phyloP scores from a whole-genome alignment of 2,329 filamentous ascomycete species.

The Pyricularia pennisetigena region DNA sequence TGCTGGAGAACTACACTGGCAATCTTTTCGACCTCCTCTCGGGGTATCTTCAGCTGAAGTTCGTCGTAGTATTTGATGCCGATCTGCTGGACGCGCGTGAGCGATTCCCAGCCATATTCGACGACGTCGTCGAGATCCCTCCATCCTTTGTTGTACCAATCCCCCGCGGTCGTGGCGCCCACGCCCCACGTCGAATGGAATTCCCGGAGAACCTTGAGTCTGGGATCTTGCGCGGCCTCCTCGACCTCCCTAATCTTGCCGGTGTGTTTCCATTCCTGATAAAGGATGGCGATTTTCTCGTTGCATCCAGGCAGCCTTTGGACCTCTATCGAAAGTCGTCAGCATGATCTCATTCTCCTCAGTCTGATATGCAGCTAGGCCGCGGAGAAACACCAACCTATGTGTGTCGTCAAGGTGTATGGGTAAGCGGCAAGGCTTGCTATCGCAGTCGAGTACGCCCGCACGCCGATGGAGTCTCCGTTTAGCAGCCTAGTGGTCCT shows the following conservation, averaged over 20 bases:
- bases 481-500: slow-evolving; percentile 59
- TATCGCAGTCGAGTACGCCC: slow-evolving; percentile 82
- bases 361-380: background rate
- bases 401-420: slow-evolving; percentile 26
- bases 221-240: slow-evolving; percentile 53
- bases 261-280: slow-evolving; percentile 58
- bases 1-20: slow-evolving; percentile 52
- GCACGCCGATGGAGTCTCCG: slow-evolving; percentile 67
- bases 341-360: background rate
- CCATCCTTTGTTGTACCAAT: slow-evolving; percentile 77
- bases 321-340: slow-evolving; percentile 27
- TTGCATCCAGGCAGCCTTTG: slow-evolving; percentile 68
- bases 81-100: slow-evolving; percentile 81
- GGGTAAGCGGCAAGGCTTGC: slow-evolving; percentile 79
- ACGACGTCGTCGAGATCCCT: slow-evolving; percentile 77
- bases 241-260: slow-evolving; percentile 54
- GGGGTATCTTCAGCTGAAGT: slow-evolving; percentile 60
- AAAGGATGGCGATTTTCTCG: slow-evolving; percentile 67
- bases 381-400: slow-evolving; percentile 22
- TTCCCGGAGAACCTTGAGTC: slow-evolving; percentile 50
- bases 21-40: slow-evolving; percentile 64
- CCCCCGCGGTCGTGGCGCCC: slow-evolving; percentile 66
- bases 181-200: slow-evolving; percentile 95
- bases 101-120: slow-evolving; percentile 65
- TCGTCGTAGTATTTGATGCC: slow-evolving; percentile 92